These are phyloP conservation scores for Fusarium acutatum DNA, from an alignment of 2,329 filamentous ascomycete genomes.

Conservation along the genomic window DNA sequence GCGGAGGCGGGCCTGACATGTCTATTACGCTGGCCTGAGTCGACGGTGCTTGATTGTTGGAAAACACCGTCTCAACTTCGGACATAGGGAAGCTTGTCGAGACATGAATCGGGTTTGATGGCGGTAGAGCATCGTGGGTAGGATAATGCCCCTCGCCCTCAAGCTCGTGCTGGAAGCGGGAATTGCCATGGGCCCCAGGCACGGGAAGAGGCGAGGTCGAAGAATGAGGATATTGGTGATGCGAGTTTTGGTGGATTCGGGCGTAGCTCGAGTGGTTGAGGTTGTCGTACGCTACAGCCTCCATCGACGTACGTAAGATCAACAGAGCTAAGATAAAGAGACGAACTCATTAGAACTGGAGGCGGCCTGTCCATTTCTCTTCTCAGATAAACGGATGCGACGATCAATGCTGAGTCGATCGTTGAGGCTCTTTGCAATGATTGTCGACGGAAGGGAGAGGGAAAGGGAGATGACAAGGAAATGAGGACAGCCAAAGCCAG, in stretches of 20 bases:
- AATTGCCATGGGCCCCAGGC: slow-evolving; percentile 25
- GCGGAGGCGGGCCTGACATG: slow-evolving; percentile 32
- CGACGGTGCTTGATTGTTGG: slow-evolving; percentile 42
- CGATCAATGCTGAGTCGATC: slow-evolving; percentile 17
- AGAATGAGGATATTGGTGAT: slow-evolving; percentile 8
- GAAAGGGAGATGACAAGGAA: slow-evolving; percentile 23
- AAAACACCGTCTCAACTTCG: slow-evolving; percentile 41
- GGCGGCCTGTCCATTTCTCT: slow-evolving; percentile 31
- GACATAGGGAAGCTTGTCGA: slow-evolving; percentile 38
- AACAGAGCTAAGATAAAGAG: slow-evolving; percentile 24
- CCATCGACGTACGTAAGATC: slow-evolving; percentile 30
- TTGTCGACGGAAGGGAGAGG: background rate
- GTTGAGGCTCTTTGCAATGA: slow-evolving; percentile 26
- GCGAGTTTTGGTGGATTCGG: slow-evolving; percentile 9
- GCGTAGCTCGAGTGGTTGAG: slow-evolving; percentile 20
- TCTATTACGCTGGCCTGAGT: slow-evolving; percentile 40
- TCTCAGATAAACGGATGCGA: slow-evolving; percentile 22
- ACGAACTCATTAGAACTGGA: slow-evolving; percentile 29
- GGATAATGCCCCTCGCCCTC: slow-evolving; percentile 19
- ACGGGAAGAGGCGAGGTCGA: slow-evolving; percentile 22
- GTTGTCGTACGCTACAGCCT: slow-evolving; percentile 29
- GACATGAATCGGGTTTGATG: slow-evolving; percentile 8
- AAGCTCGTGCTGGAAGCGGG: background rate
- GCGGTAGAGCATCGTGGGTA: slow-evolving; percentile 22
- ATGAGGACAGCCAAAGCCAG: slow-evolving; percentile 7